phyloP scores from a whole-genome alignment of 345 rosid species.

The Salix dunnii region DNA sequence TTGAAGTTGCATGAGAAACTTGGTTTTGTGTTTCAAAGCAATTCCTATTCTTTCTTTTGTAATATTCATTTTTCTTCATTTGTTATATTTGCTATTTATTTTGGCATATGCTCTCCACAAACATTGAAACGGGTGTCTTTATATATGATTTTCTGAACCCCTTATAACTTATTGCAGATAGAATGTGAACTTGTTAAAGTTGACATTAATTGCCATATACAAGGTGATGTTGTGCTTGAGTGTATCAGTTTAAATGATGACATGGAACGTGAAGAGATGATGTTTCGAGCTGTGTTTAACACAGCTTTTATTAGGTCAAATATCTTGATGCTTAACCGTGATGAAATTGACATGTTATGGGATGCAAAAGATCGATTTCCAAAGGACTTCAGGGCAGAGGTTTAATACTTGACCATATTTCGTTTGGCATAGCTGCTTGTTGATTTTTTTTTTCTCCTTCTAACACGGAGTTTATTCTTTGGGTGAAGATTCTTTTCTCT shows the following conservation, averaged over 20 bases:
- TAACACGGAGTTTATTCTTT: constrained; percentile 29
- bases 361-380: constrained; percentile 74
- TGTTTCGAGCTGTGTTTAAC: constrained; percentile 86
- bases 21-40: background rate
- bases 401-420: constrained; percentile 28
- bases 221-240: constrained; percentile 90
- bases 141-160: constrained; percentile 9
- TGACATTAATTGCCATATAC: constrained; percentile 80
- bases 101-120: background rate
- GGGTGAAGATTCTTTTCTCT: constrained; percentile 83
- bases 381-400: constrained; percentile 92
- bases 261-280: constrained; percentile 69
- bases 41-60: background rate
- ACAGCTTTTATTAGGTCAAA: constrained; percentile 93
- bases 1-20: background rate
- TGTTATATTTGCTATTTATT: background rate
- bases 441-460: constrained; percentile 9
- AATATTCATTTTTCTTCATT: background rate
- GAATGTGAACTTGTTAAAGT: constrained; percentile 83
- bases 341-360: constrained; percentile 87
- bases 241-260: constrained; percentile 75
- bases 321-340: constrained; percentile 86
- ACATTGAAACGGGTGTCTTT: background rate
- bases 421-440: constrained; percentile 9
- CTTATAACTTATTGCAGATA: constrained; percentile 44